Conservation (phyloP, 768 basidiomycete genomes). For the Tulasnella calospora region DNA sequence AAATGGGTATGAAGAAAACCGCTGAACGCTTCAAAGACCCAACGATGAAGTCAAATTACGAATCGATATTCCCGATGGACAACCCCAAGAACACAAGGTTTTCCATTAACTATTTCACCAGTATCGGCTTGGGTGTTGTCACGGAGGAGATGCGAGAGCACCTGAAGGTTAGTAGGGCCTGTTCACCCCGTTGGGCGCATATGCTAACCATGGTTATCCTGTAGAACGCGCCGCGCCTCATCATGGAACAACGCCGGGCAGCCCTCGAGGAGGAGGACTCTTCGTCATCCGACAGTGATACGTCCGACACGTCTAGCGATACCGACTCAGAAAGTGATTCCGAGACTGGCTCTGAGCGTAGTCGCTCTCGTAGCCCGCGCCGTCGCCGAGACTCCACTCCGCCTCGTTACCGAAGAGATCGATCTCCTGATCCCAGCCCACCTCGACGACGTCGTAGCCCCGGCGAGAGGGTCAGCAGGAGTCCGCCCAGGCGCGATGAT, state of each 20-base stretch:
- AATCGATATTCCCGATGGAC: conserved; percentile 91
- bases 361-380: conserved; percentile 27
- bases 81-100: conserved; percentile 95
- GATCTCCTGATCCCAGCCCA: conserved; percentile 17
- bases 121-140: conserved; percentile 79
- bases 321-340: conserved; percentile 31
- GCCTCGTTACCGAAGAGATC: conserved; percentile 26
- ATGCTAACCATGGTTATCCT: background rate
- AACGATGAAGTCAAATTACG: conserved; percentile 66
- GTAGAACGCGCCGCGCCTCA: conserved; percentile 84
- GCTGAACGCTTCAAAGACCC: conserved; percentile 87
- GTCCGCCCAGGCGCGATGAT: conserved; percentile 11
- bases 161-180: conserved; percentile 59
- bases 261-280: conserved; percentile 63
- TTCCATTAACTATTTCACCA: conserved; percentile 97
- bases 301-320: conserved; percentile 31
- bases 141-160: conserved; percentile 98
- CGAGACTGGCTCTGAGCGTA: conserved; percentile 40
- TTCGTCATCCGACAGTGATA: conserved; percentile 40
- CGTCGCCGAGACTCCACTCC: conserved; percentile 29
- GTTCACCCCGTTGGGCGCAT: background rate
- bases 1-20: conserved; percentile 82
- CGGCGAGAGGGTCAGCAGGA: conserved; percentile 6
- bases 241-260: conserved; percentile 90
- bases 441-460: conserved; percentile 16